phyloP scores from a whole-genome alignment of 371 early-diverging fungal species.

The Mucor piriformis region DNA sequence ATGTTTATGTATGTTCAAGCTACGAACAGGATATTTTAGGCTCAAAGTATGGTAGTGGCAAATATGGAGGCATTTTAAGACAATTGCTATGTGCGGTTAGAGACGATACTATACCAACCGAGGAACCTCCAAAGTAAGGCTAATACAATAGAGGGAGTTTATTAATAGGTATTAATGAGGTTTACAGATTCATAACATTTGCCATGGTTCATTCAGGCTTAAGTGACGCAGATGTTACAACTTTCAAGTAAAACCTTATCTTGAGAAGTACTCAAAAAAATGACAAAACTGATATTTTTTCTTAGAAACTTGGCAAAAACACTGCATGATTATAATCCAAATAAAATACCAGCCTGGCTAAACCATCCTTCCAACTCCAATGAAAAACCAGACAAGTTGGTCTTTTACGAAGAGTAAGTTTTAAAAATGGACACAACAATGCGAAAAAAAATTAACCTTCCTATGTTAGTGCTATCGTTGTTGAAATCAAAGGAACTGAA shows the following conservation, averaged over 20 bases:
- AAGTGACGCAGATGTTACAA: neutral
- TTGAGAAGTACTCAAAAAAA: neutral
- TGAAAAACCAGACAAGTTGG: constrained; percentile 70
- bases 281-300: neutral
- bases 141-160: no score
- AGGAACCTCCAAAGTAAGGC: constrained; percentile 28
- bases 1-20: no score
- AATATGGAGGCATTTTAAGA: constrained; percentile 61
- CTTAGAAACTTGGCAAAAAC: constrained; percentile 1
- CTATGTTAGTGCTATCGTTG: constrained; percentile 55
- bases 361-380: constrained; percentile 56
- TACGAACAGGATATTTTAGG: constrained; percentile 17
- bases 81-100: constrained; percentile 72
- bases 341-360: constrained; percentile 59
- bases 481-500: constrained; percentile 72
- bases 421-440: no score
- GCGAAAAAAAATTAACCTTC: neutral
- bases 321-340: constrained; percentile 42
- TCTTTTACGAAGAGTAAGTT: constrained; percentile 56
- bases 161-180: no score
- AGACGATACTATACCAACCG: constrained; percentile 49
- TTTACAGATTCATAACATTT: constrained; percentile 1
- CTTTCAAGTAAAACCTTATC: neutral
- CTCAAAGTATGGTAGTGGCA: constrained; percentile 65
- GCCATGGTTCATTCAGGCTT: neutral